A percentile compares a stretch with the other conserved stretches of the same genome.
Evolutionary conservation across 345 rosid species (phyloP).

Genomic region (Hypericum perforatum): DNA sequence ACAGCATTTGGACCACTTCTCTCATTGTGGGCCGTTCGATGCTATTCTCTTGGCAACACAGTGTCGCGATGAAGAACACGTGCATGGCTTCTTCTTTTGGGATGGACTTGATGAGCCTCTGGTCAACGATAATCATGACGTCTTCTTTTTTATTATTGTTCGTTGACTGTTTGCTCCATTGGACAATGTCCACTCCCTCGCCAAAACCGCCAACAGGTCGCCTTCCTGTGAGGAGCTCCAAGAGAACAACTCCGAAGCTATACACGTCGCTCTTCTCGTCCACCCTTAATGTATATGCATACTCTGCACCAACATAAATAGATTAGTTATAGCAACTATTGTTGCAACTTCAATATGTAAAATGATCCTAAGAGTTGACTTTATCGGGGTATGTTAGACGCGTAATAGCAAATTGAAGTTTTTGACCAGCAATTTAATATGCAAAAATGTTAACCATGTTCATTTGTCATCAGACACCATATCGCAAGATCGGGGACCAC

Average conservation of each 20-base stretch:
- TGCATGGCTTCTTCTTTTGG: constrained; percentile 67
- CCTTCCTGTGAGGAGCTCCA: constrained; percentile 68
- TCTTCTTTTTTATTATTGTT: constrained; percentile 53
- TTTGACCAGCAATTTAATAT: too few relatives aligned
- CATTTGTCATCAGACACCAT: too few relatives aligned
- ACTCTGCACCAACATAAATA: constrained; percentile 31
- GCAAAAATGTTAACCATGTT: too few relatives aligned
- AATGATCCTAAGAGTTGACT: too few relatives aligned
- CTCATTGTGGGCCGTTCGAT: constrained; percentile 93
- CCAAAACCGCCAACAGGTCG: constrained; percentile 79
- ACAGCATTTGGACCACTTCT: constrained; percentile 87
- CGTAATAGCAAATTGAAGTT: too few relatives aligned
- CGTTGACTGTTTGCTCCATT: constrained; percentile 60
- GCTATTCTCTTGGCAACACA: constrained; percentile 80
- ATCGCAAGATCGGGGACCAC: too few relatives aligned
- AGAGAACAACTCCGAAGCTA: constrained; percentile 76
- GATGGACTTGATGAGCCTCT: constrained; percentile 33
- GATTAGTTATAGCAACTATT: not conserved
- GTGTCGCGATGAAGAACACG: constrained; percentile 72
- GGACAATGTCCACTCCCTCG: constrained; percentile 88
- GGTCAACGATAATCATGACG: constrained; percentile 47
- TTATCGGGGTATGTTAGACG: too few relatives aligned
- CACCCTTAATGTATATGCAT: constrained; percentile 73
- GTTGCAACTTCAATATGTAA: too few relatives aligned
- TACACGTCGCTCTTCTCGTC: constrained; percentile 94